phyloP scores from a whole-genome alignment of 2,329 filamentous ascomycete species.

The Phaeoacremonium minimum region DNA sequence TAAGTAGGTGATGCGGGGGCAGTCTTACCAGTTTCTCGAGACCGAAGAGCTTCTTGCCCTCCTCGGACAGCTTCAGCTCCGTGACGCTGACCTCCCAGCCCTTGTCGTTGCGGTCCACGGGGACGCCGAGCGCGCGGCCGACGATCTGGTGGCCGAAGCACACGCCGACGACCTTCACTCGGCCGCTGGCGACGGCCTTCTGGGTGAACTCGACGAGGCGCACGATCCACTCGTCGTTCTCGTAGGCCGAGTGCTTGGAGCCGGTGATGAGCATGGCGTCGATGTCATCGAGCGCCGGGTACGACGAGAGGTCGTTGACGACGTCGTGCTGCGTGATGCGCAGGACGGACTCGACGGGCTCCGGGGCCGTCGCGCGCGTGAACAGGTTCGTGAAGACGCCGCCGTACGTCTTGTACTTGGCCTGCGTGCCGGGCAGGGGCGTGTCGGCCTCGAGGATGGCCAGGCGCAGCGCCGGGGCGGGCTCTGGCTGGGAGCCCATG shows the following conservation, averaged over 20 bases:
- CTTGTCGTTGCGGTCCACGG: slow-evolving; percentile 60
- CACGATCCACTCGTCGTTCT: slow-evolving; percentile 70
- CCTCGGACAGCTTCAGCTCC: slow-evolving; percentile 61
- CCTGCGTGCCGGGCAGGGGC: slow-evolving; percentile 59
- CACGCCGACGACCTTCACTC: slow-evolving; percentile 70
- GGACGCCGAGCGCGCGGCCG: slow-evolving; percentile 64
- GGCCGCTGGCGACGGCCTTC: slow-evolving; percentile 49
- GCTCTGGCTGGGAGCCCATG: slow-evolving; percentile 19
- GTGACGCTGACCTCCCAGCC: slow-evolving; percentile 84
- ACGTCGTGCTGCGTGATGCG: slow-evolving; percentile 67
- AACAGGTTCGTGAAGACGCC: slow-evolving; percentile 64
- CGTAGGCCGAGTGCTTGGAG: slow-evolving; percentile 69
- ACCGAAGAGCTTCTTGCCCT: slow-evolving; percentile 69
- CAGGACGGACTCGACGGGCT: slow-evolving; percentile 39
- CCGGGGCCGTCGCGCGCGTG: slow-evolving; percentile 41
- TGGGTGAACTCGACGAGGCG: slow-evolving; percentile 66
- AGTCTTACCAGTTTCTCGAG: slow-evolving; percentile 49
- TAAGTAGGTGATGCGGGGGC: background rate
- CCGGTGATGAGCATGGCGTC: slow-evolving; percentile 84
- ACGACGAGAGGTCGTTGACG: slow-evolving; percentile 58
- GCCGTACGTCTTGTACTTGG: slow-evolving; percentile 68
- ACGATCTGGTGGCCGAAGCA: slow-evolving; percentile 90
- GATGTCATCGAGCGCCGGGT: slow-evolving; percentile 68
- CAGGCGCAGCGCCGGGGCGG: slow-evolving; percentile 59
- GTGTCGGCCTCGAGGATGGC: slow-evolving; percentile 87